These are phyloP conservation scores for Phytophthora meadii DNA, from an alignment of 352 stramenopile species.

Conservation along the genomic window DNA sequence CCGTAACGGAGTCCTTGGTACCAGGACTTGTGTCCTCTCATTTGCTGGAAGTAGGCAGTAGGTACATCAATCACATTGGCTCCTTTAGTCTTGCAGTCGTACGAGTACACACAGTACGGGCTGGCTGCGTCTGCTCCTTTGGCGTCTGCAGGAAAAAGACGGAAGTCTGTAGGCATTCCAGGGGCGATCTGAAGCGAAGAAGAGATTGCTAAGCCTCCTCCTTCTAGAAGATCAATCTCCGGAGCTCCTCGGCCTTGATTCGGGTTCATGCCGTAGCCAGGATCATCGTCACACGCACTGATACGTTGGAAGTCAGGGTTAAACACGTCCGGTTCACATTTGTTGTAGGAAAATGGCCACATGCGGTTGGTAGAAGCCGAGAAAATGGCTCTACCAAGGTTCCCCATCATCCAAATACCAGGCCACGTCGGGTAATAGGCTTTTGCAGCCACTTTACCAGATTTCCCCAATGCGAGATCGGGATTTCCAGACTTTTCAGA, in stretches of 20 bases:
- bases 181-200: constrained; percentile 90
- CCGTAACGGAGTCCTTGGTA: constrained; percentile 65
- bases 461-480: constrained; percentile 42
- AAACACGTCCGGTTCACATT: constrained; percentile 73
- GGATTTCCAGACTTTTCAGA: constrained; percentile 57
- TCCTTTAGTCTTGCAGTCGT: constrained; percentile 57
- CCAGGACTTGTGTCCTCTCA: constrained; percentile 58
- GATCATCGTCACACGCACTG: constrained; percentile 85
- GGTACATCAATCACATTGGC: constrained; percentile 62
- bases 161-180: constrained; percentile 68
- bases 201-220: constrained; percentile 80
- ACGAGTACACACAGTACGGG: constrained; percentile 57
- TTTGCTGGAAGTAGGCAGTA: constrained; percentile 41
- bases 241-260: constrained; percentile 86
- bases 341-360: constrained; percentile 95
- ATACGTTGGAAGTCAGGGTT: constrained; percentile 51
- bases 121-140: constrained; percentile 28
- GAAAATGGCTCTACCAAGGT: constrained; percentile 93
- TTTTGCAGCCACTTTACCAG: constrained; percentile 56
- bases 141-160: constrained; percentile 53
- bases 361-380: constrained; percentile 90
- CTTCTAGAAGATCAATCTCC: constrained; percentile 95
- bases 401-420: constrained; percentile 95
- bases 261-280: constrained; percentile 91
- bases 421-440: constrained; percentile 86